phyloP scores from a whole-genome alignment of 257 asterid genomes.

The Scutellaria galericulata region DNA sequence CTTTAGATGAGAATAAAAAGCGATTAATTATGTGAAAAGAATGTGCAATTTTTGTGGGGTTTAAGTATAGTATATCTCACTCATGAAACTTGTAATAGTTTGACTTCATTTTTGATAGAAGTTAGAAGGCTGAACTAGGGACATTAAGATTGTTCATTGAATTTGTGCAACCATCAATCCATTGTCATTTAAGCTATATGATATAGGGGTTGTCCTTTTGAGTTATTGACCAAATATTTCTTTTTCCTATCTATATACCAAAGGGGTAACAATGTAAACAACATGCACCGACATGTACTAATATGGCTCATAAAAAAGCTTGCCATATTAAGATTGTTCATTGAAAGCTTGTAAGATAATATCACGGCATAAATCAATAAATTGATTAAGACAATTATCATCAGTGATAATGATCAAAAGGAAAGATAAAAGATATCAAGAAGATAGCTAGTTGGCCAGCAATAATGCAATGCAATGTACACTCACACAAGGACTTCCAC shows the following conservation, averaged over 20 bases:
- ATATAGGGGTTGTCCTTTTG: constrained; percentile 37
- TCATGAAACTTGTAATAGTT: neutral
- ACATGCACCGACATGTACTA: too few species aligned
- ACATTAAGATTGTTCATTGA: constrained; percentile 24
- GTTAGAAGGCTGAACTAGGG: neutral
- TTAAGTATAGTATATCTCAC: neutral
- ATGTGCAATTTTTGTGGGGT: too few species aligned
- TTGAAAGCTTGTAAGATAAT: too few species aligned
- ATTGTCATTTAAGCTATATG: constrained; percentile 3
- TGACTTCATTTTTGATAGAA: constrained; percentile 11
- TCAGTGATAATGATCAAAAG: neutral
- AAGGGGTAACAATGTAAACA: too few species aligned
- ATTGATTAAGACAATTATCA: neutral
- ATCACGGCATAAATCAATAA: neutral
- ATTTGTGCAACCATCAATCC: neutral
- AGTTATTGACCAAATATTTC: neutral
- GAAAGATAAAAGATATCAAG: neutral
- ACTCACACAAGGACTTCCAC: neutral
- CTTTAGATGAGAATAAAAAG: too few species aligned
- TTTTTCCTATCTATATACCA: neutral
- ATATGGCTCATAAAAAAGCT: too few species aligned
- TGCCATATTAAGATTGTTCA: too few species aligned
- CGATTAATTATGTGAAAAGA: too few species aligned
- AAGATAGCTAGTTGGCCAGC: neutral
- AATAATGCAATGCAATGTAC: neutral